Evolutionary conservation across 192 early-diverging fungal genomes (phyloP).

Genomic region (Linderina pennispora): DNA sequence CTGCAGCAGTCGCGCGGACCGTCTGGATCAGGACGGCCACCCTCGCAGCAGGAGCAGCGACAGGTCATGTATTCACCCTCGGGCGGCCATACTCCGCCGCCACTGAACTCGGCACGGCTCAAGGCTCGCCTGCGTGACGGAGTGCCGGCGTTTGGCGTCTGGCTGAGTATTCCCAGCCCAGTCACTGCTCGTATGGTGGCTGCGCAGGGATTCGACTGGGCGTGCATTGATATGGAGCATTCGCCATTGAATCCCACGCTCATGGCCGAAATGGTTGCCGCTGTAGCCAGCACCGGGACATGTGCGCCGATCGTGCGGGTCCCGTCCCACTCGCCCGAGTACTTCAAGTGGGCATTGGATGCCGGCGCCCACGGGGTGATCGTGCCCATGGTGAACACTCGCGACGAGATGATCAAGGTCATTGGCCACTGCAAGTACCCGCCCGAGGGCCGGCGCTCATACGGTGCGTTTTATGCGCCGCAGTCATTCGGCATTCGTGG

Average conservation of each 20-base stretch:
- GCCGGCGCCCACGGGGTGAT: slow-evolving; percentile 44
- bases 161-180: slow-evolving; percentile 43
- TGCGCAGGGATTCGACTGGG: slow-evolving; percentile 45
- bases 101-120: slow-evolving; percentile 4
- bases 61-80: background rate
- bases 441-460: slow-evolving; percentile 34
- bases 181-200: slow-evolving; percentile 40
- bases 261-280: slow-evolving; percentile 48
- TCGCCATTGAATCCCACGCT: slow-evolving; percentile 34
- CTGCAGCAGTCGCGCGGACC: slow-evolving; percentile 1
- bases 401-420: slow-evolving; percentile 32
- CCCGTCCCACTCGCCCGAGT: slow-evolving; percentile 42
- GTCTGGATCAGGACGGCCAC: too few species aligned
- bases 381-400: slow-evolving; percentile 38
- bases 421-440: slow-evolving; percentile 31
- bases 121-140: slow-evolving; percentile 25
- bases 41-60: slow-evolving; percentile 1
- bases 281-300: slow-evolving; percentile 42
- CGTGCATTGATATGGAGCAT: slow-evolving; percentile 50
- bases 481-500: slow-evolving; percentile 28
- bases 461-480: slow-evolving; percentile 34
- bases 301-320: slow-evolving; percentile 45
- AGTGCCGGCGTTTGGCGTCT: slow-evolving; percentile 38
- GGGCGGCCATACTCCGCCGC: too few species aligned
- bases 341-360: slow-evolving; percentile 48